Percentiles rank a stretch among this genome's conserved stretches.
Evolutionary conservation across 1,284 basidiomycete genomes (phyloP).

Genomic region (Cryptococcus depauperatus): DNA sequence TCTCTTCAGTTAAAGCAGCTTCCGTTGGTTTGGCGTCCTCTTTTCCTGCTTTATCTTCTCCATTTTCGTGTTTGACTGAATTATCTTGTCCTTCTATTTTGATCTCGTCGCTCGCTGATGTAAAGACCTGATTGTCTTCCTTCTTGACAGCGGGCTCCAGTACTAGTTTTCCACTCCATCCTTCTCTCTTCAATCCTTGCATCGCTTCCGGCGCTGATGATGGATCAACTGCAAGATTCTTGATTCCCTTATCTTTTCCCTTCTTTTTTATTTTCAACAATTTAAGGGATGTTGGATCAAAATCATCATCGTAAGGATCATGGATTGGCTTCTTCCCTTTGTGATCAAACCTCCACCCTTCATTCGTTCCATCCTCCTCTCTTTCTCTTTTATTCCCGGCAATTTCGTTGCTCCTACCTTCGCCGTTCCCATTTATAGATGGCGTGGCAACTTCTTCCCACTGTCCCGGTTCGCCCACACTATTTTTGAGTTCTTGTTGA

Average conservation of each 20-base stretch:
- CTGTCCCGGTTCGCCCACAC: slow-evolving; percentile 66
- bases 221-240: not conserved
- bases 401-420: slow-evolving; percentile 14
- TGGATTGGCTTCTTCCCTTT: slow-evolving; percentile 21
- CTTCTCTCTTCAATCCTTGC: slow-evolving; percentile 17
- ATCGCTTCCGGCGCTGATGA: not conserved
- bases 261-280: slow-evolving; percentile 34
- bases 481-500: slow-evolving; percentile 55
- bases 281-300: slow-evolving; percentile 26
- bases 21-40: slow-evolving; percentile 3
- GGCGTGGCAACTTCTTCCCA: slow-evolving; percentile 66
- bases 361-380: slow-evolving; percentile 23
- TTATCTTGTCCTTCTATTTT: slow-evolving; percentile 14
- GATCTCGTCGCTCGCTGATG: slow-evolving; percentile 18
- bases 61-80: not conserved
- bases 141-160: slow-evolving; percentile 9
- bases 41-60: not conserved
- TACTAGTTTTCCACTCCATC: slow-evolving; percentile 21
- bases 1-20: not conserved
- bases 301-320: slow-evolving; percentile 39
- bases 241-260: slow-evolving; percentile 14
- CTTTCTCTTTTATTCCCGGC: slow-evolving; percentile 4
- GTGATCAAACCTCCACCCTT: slow-evolving; percentile 26
- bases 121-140: slow-evolving; percentile 14
- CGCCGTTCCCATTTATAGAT: slow-evolving; percentile 20